A percentile compares a stretch with the other conserved stretches of the same genome.
phyloP scores from a whole-genome alignment of 139 green algal genomes.

The Zygnema cylindricum region DNA sequence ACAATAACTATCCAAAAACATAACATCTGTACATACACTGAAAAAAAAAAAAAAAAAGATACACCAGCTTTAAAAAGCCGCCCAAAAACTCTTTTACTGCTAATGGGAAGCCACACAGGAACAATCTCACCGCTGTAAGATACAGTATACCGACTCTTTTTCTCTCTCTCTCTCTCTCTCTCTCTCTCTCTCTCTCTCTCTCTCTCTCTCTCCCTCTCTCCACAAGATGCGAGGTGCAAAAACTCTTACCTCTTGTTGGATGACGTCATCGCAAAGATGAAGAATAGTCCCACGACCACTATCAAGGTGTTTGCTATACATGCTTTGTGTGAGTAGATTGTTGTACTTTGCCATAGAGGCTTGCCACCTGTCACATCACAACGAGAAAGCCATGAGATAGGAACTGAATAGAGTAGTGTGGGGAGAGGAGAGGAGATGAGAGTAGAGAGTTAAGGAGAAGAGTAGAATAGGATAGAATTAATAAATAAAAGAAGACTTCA shows the following conservation, averaged over 20 bases:
- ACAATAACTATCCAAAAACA: no score
- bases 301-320: constrained; percentile 62
- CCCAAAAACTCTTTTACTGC: no score
- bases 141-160: neutral
- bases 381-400: neutral
- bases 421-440: no score
- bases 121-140: neutral
- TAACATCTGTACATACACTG: no score
- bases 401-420: no score
- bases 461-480: no score
- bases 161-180: neutral
- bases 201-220: no score
- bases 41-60: no score
- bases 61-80: neutral
- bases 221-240: no score
- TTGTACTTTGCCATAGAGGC: constrained; percentile 44
- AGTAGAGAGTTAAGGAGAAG: no score
- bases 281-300: constrained; percentile 58
- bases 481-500: no score
- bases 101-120: no score
- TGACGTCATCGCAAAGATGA: constrained; percentile 57
- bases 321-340: constrained; percentile 40
- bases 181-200: neutral
- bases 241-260: constrained; percentile 57
- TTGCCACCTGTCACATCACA: constrained; percentile 16